Conservation (phyloP, 495 filamentous ascomycete genomes). For the Penicillium psychrofluorescens region DNA sequence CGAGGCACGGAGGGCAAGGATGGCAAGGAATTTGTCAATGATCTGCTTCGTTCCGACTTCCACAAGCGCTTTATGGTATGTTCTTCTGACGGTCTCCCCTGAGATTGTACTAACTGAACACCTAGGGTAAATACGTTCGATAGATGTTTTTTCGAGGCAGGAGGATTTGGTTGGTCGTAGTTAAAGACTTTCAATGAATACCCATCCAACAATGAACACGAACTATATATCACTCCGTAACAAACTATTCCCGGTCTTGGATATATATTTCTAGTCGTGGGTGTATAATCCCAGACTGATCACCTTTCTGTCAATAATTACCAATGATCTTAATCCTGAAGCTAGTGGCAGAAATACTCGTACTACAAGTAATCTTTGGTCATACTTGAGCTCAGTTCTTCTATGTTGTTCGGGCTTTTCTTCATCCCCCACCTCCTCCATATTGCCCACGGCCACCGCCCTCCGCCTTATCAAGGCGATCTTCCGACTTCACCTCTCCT, state of each 20-base stretch:
- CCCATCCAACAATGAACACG: not conserved
- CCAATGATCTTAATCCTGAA: too few species aligned
- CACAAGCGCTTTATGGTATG: slow-evolving; percentile 96
- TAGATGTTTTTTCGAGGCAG: slow-evolving; percentile 16
- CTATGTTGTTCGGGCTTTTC: too few species aligned
- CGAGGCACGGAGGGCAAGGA: slow-evolving; percentile 90
- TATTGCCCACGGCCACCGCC: not conserved
- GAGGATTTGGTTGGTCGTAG: too few species aligned
- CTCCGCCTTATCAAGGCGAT: slow-evolving; percentile 1
- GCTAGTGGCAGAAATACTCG: too few species aligned
- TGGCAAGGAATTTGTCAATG: slow-evolving; percentile 95
- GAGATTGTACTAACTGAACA: too few species aligned
- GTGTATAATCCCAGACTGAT: too few species aligned
- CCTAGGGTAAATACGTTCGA: slow-evolving; percentile 62
- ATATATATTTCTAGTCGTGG: too few species aligned
- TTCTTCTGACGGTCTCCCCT: not conserved
- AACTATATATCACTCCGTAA: not conserved
- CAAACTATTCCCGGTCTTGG: too few species aligned
- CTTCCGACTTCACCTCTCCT: not conserved
- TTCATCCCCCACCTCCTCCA: too few species aligned
- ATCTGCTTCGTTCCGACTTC: slow-evolving; percentile 90
- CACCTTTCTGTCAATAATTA: too few species aligned
- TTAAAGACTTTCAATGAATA: not conserved
- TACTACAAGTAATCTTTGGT: too few species aligned
- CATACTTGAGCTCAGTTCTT: too few species aligned